These are phyloP conservation scores for Globisporangium splendens DNA, from an alignment of 352 stramenopile species.

Conservation along the genomic window DNA sequence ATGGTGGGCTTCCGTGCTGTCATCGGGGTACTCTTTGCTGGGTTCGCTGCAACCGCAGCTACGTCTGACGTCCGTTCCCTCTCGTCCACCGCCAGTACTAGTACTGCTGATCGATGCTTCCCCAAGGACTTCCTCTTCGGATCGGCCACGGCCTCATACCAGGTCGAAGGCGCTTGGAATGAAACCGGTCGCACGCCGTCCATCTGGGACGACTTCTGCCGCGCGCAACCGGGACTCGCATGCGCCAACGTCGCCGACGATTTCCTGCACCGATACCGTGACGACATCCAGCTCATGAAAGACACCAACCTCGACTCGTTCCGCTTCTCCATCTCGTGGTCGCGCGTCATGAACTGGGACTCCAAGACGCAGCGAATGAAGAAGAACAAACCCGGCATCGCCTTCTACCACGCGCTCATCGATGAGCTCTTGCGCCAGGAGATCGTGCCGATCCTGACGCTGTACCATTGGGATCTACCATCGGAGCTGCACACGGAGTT, in stretches of 20 bases:
- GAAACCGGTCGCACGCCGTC: constrained; percentile 12
- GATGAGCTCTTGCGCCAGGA: constrained; percentile 49
- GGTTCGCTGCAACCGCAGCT: too few relatives aligned
- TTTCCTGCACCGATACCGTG: constrained; percentile 72
- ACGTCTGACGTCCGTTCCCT: too few relatives aligned
- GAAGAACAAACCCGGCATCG: constrained; percentile 68
- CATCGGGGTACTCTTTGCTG: too few relatives aligned
- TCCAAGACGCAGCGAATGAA: constrained; percentile 17
- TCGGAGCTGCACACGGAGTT: constrained; percentile 58
- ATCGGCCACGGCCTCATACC: constrained; percentile 83
- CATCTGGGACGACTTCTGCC: constrained; percentile 2
- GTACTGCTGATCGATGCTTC: too few relatives aligned
- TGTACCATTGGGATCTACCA: constrained; percentile 93
- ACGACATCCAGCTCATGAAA: constrained; percentile 86
- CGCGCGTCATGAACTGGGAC: constrained; percentile 75
- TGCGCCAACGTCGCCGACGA: constrained; percentile 85
- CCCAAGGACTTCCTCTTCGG: constrained; percentile 74
- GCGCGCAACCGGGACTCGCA: constrained; percentile 14
- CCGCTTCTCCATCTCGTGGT: constrained; percentile 86
- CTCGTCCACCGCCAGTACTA: too few relatives aligned
- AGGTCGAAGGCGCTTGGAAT: constrained; percentile 88
- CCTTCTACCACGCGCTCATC: constrained; percentile 84
- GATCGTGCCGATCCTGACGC: constrained; percentile 80
- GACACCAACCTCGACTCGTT: constrained; percentile 78
- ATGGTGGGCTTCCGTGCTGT: too few relatives aligned